Conservation (phyloP, 2,329 filamentous ascomycete species). For the Aspergillus sp. region DNA sequence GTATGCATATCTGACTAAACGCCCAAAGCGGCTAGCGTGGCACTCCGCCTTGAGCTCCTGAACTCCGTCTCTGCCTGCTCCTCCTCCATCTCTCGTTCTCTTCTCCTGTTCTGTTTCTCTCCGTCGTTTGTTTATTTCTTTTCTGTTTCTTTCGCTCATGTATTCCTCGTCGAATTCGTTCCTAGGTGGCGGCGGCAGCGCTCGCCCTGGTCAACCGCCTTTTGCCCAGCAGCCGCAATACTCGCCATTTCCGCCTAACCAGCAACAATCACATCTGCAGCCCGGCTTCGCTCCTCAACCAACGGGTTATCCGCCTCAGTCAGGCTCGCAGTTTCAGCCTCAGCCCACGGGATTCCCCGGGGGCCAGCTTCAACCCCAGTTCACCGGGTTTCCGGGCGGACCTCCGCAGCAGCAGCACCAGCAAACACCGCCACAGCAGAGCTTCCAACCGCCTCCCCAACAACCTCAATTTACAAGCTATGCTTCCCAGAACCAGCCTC, state of each 20-base stretch:
- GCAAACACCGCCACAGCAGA: slow-evolving; percentile 39
- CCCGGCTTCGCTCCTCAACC: slow-evolving; percentile 47
- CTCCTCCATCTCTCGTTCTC: slow-evolving; percentile 14
- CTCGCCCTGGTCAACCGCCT: slow-evolving; percentile 57
- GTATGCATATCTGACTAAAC: too few relatives aligned
- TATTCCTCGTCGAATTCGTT: slow-evolving; percentile 84
- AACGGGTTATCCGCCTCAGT: slow-evolving; percentile 47
- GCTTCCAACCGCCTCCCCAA: slow-evolving; percentile 38
- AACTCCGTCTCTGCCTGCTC: slow-evolving; percentile 10
- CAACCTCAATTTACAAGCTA: slow-evolving; percentile 55
- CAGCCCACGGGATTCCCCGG: slow-evolving; percentile 59
- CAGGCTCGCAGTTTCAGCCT: slow-evolving; percentile 47
- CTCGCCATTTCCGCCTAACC: slow-evolving; percentile 29
- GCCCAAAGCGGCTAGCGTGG: too few relatives aligned
- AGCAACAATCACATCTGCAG: slow-evolving; percentile 46
- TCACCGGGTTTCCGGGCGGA: slow-evolving; percentile 40
- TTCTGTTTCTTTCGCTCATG: slow-evolving; percentile 46
- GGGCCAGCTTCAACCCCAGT: slow-evolving; percentile 38
- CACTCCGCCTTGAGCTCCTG: too few relatives aligned
- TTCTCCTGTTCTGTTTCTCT: slow-evolving; percentile 12
- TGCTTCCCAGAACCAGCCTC: slow-evolving; percentile 34
- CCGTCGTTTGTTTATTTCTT: slow-evolving; percentile 20
- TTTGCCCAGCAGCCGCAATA: slow-evolving; percentile 44
- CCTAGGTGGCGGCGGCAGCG: slow-evolving; percentile 67
- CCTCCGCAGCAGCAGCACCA: slow-evolving; percentile 29